phyloP scores from a whole-genome alignment of 345 rosid genomes.

The Nephelium lappaceum region DNA sequence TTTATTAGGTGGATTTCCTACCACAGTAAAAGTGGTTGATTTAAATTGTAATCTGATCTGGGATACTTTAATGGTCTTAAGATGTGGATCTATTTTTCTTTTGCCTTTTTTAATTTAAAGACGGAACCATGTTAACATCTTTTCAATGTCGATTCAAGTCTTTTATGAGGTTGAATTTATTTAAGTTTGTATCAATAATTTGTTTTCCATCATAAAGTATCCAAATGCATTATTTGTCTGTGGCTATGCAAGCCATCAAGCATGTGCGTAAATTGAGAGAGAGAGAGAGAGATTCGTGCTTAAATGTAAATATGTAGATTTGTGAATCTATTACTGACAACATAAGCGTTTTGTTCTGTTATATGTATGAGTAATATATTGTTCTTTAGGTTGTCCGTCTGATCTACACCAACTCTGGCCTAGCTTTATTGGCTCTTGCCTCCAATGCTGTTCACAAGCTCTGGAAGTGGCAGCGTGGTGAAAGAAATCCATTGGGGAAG shows the following conservation, averaged over 20 bases:
- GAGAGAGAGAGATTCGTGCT: background rate
- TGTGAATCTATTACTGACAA: background rate
- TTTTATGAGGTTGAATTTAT: background rate
- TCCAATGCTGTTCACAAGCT: constrained; percentile 66
- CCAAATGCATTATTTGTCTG: background rate
- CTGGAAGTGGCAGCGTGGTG: constrained; percentile 74
- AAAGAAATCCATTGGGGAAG: constrained; percentile 57
- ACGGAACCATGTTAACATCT: background rate
- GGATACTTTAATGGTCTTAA: background rate
- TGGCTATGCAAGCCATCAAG: background rate
- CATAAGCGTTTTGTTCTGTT: background rate
- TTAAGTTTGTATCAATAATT: background rate
- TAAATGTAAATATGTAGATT: background rate
- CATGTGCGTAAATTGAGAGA: background rate
- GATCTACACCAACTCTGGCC: constrained; percentile 62
- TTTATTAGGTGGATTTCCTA: background rate
- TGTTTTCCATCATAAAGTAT: background rate
- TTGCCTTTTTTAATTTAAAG: too few relatives aligned
- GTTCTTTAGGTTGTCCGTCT: constrained; percentile 52
- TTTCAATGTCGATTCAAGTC: background rate
- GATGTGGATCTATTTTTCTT: background rate
- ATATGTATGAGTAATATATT: background rate
- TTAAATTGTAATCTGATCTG: background rate
- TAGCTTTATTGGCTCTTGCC: constrained; percentile 57
- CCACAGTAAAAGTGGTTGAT: background rate